phyloP scores from a whole-genome alignment of 352 stramenopile genomes.

The Phytophthora sp. region DNA sequence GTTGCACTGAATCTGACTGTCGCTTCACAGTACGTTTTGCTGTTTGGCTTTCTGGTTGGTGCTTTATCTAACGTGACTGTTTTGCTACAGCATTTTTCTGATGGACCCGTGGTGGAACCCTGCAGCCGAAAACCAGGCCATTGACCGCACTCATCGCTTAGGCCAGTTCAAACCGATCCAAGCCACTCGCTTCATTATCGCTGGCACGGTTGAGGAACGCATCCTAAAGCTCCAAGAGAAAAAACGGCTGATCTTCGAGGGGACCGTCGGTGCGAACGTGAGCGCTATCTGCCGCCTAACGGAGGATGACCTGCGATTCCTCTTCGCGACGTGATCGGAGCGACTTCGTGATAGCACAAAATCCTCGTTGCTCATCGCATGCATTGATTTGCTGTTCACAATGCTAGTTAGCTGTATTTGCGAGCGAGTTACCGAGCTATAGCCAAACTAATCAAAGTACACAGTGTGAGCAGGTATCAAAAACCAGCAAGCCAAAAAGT shows the following conservation, averaged over 20 bases:
- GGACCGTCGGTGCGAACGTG: constrained; percentile 95
- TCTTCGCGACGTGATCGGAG: constrained; percentile 77
- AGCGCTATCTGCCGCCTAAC: constrained; percentile 91
- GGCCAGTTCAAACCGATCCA: constrained; percentile 98
- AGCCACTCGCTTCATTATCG: constrained; percentile 97
- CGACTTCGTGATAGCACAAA: not conserved
- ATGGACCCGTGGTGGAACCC: constrained; percentile 99
- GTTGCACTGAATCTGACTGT: constrained; percentile 99
- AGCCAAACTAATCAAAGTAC: constrained; percentile 29
- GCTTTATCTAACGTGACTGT: constrained; percentile 15
- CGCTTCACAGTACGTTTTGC: constrained; percentile 90
- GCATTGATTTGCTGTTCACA: constrained; percentile 25
- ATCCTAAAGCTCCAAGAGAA: constrained; percentile 97
- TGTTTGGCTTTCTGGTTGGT: not conserved
- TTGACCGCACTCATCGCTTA: constrained; percentile 98
- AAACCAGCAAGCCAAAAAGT: constrained; percentile 44
- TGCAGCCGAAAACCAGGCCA: constrained; percentile 94
- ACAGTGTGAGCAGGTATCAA: constrained; percentile 30
- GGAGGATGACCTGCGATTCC: constrained; percentile 93
- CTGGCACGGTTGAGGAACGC: constrained; percentile 97
- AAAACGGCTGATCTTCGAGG: constrained; percentile 98
- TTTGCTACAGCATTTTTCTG: constrained; percentile 90
- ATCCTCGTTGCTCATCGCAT: not conserved
- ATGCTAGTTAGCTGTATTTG: constrained; percentile 42
- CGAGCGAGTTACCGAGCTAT: constrained; percentile 25